Base-by-base conservation (phyloP, 768 basidiomycete species). In the Boletus tylopilopsis region DNA sequence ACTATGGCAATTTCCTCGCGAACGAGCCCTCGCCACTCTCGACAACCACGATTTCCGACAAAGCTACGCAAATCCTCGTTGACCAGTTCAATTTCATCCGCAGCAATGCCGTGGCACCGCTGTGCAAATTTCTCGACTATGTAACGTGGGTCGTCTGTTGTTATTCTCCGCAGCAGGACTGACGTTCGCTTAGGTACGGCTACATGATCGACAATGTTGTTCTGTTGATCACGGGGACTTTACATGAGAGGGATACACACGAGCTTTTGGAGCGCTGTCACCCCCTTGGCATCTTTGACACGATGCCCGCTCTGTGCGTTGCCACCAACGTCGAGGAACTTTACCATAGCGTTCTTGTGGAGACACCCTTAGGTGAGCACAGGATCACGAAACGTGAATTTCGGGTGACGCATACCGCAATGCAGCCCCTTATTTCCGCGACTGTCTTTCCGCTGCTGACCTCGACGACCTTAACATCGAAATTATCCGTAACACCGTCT, bases 171-270 rank as follows among this genome's bases (percentile, higher is more conserved):
- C 6, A 25, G 24, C 42, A 27, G 6, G 39, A 30, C 43, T 56
- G 44, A 56, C 36, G 24, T 23, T 45, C 39, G 49, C 34, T 46
- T 68, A 96, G 94, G 38, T 96, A 96, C 67, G 93, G 84, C 25
- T 99, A 98, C 72, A 99, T 99, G 96, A 98, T 99, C 64, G 96
- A 99, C 81, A 99, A 99, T 68, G 90, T 99, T 62, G 86, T 99
- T 51, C 79, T 99, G 45, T 79, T 99, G 63, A 99, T 98, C 54
- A 94, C 96, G 15, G 96, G 96, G 19, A 98, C 95, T 1, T 72
- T 99, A 29, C 94, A 98, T 63, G 94, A 97, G 70, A 80, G 96
- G 50, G 95, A 98, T 68, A 97, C 95, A 3, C 92, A 96, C 57
- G 96, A 99, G 65, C 81, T 99, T 4, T 73, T 99, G 32, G 92